Conservation (phyloP, 768 basidiomycete species). For the Leucocoprinus birnbaumii region DNA sequence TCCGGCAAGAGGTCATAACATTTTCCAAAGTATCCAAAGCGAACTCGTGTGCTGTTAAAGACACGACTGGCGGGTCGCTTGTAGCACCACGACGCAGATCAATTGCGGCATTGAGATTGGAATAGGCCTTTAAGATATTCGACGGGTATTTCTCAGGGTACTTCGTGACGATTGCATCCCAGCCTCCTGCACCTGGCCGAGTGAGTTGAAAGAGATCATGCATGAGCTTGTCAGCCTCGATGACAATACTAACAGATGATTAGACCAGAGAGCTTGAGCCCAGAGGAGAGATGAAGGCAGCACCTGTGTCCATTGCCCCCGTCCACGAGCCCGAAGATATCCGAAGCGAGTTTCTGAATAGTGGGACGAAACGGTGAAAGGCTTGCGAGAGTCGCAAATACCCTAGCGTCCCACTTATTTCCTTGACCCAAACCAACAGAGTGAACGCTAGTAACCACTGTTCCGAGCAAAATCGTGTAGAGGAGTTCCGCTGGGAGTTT, state of each 20-base stretch:
- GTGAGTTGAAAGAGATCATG: neutral
- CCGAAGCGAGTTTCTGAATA: neutral
- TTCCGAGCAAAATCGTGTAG: neutral
- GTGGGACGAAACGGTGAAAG: neutral
- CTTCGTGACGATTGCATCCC: neutral
- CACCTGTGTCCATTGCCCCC: neutral
- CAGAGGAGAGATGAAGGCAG: no score
- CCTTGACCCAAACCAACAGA: neutral
- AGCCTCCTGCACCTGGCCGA: neutral
- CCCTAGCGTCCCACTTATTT: neutral
- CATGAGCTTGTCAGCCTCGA: conserved; percentile 6
- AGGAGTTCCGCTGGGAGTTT: conserved; percentile 1
- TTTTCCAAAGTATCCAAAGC: neutral
- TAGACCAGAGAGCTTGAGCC: neutral
- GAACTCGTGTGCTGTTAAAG: neutral
- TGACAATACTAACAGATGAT: neutral
- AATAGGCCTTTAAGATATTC: conserved; percentile 3
- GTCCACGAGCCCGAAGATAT: neutral
- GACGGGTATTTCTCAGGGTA: conserved; percentile 6
- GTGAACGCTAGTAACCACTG: conserved; percentile 1
- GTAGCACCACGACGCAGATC: neutral
- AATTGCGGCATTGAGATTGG: neutral
- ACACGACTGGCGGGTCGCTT: neutral
- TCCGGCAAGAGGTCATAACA: no score
- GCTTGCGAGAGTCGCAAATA: neutral